Evolutionary conservation across 2,329 filamentous ascomycete genomes (phyloP), one percentile per base, ranked within the genome.

Genomic region (Penicillium hesseltinei): DNA sequence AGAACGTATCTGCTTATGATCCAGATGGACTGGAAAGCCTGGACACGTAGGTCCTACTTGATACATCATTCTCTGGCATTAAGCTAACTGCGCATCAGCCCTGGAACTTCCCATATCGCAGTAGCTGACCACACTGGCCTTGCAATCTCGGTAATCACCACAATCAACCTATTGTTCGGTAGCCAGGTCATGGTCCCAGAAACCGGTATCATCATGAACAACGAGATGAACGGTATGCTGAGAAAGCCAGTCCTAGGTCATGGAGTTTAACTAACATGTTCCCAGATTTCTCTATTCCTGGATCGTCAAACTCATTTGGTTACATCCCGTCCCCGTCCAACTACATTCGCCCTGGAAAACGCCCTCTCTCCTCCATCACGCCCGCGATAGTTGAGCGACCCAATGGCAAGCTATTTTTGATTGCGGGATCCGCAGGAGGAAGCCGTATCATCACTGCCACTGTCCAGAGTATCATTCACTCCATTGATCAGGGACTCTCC

Each of bases 101-200:
- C 76, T 5, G 82, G 82, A 44, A 84, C 82, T 5, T 82, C 81
- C 0, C 80, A 82, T 51, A 69, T 80, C 38, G 77, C 90, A 0
- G 80, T 89, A 0, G 86, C 88, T 0, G 93, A 97, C 72, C 73
- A 75, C 8, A 81, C 82, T 0, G 92, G 92, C 7, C 80, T 96
- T 72, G 86, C 91, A 2, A 83, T 95, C 36, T 88, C 89, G 1
- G 81, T 92, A 13, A 97, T 92, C 0, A 94, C 91, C 0, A 97
- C 93, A 0, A 80, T 97, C 56, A 97, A 97, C 73, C 80, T 94
- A 5, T 81, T 94, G 3, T 97, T 96, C 66, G 93, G 93, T 45
- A 88, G 87, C 29, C 81, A 86, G 21, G 73, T 96, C 62, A 85
- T 96, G 75, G 88, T 93, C 0, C 90, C 91, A 0, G 83, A 88